Percentiles rank a stretch among this genome's conserved stretches.
Conservation (phyloP, 2,329 filamentous ascomycete species). For the Ophidiomyces ophidiicola region DNA sequence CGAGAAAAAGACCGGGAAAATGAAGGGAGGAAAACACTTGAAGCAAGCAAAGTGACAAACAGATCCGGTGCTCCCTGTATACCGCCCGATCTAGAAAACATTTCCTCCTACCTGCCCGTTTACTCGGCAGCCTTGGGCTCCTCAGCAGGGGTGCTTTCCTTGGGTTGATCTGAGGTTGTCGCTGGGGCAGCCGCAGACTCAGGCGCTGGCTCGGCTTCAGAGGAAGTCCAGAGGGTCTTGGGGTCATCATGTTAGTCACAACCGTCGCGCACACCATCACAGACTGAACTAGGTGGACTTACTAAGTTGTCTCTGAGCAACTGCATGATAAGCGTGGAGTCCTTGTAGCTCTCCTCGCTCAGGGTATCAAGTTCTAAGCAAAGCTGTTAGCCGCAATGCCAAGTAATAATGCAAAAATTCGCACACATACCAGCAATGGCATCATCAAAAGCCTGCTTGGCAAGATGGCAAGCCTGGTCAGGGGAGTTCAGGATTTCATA, state of each 20-base stretch:
- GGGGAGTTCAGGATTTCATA: conserved; percentile 99
- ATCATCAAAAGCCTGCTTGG: conserved; percentile 92
- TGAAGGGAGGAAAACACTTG: conserved; percentile 10
- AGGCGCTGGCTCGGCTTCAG: conserved; percentile 76
- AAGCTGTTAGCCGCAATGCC: neutral
- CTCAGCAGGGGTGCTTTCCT: conserved; percentile 32
- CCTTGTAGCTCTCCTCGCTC: conserved; percentile 98
- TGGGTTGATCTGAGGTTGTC: conserved; percentile 26
- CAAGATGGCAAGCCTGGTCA: conserved; percentile 94
- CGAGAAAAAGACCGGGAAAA: conserved; percentile 8
- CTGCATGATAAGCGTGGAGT: conserved; percentile 98
- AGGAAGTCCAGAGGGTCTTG: conserved; percentile 97
- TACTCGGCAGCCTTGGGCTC: conserved; percentile 35
- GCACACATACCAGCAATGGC: conserved; percentile 64
- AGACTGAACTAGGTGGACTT: conserved; percentile 24
- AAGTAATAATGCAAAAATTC: neutral
- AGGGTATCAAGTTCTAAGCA: conserved; percentile 77
- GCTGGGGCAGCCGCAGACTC: conserved; percentile 31
- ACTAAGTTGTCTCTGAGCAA: conserved; percentile 93
- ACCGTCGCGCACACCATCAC: neutral
- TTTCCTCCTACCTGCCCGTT: conserved; percentile 26
- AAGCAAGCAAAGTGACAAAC: conserved; percentile 10
- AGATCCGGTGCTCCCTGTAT: conserved; percentile 14
- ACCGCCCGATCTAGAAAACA: conserved; percentile 16
- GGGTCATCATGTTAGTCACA: neutral